Base-by-base conservation (phyloP, 2,329 filamentous ascomycete species). In the Fusarium illudens region DNA sequence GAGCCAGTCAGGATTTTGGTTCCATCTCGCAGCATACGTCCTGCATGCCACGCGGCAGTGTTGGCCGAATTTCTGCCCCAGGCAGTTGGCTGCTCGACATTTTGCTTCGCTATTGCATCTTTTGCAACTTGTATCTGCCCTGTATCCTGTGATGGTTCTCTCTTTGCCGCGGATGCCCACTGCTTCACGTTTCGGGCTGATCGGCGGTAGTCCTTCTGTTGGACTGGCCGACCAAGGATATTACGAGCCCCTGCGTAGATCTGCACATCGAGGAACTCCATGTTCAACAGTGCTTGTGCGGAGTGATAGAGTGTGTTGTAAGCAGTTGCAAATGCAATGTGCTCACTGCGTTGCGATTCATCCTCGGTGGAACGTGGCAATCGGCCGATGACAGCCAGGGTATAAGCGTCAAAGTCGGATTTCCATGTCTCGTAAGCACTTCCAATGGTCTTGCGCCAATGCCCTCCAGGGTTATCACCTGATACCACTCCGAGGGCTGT, bases 181-280 rank as follows among this genome's bases (percentile, higher is more conserved):
- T 77, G 79, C 73, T 82, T 85, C n/a, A 87, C 82, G 3, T 81
- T 79, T 30, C 77, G 79, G n/a, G 80, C 83, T 3, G 80, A 88
- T 49, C 82, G 81, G 4, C 80, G 76, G 50, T 85, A 85, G 64
- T 88, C 86, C 15, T 75, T 71, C 4, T 79, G 79, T 8, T 81
- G 81, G 2, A 89, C 85, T 0, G 83, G 81, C 0, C 86, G 80
- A 1, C 87, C 87, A 0, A 89, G 79, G 25, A 90, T 89, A 48
- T 89, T 83, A 1, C 81, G 76, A 4, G 87, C 84, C 0, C 87
- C 87, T 0, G 87, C 87, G 44, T 86, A 87, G 39, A 89, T 89
- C 67, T 90, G 87, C 0, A 90, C 77, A 67, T 90, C 87, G 1
- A 89, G 77, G 37, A 90, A 84, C 15, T 89, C 86, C 7, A 85